Percentiles rank a stretch among this genome's conserved stretches.
These are phyloP conservation scores for Geotrichum carabidarum DNA, from an alignment of 1,139 yeast species.

Conservation along the genomic window DNA sequence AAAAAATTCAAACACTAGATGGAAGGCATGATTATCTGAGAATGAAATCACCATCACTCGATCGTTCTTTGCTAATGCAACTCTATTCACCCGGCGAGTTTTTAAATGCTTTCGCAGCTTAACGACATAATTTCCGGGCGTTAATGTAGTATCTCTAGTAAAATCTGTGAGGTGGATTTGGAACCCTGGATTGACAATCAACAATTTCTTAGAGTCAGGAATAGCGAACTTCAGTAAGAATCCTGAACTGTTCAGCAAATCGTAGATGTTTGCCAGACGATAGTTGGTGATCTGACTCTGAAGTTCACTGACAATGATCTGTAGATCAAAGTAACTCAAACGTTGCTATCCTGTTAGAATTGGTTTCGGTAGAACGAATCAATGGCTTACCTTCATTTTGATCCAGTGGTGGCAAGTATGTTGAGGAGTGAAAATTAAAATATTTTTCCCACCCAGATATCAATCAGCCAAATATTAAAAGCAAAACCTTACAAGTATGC, in stretches of 20 bases:
- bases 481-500: neutral
- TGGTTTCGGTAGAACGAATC: neutral
- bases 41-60: conserved; percentile 76
- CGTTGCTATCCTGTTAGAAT: conserved; percentile 53
- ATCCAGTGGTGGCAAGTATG: neutral
- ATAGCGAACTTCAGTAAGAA: conserved; percentile 74
- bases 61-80: conserved; percentile 72
- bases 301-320: conserved; percentile 65
- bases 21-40: conserved; percentile 66
- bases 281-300: conserved; percentile 52
- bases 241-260: conserved; percentile 67
- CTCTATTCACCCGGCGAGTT: conserved; percentile 65
- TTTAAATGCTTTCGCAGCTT: conserved; percentile 83
- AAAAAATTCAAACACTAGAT: conserved; percentile 82
- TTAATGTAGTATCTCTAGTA: conserved; percentile 71
- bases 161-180: conserved; percentile 74
- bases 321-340: conserved; percentile 76
- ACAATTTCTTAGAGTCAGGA: conserved; percentile 72
- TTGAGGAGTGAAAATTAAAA: conserved; percentile 2
- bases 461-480: neutral
- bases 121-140: conserved; percentile 80
- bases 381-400: conserved; percentile 15
- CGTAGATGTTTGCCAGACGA: conserved; percentile 80
- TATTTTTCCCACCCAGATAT: neutral
- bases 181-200: conserved; percentile 83